Evolutionary conservation across 495 filamentous ascomycete species (phyloP).

Genomic region (Chaetomium cochliodes): DNA sequence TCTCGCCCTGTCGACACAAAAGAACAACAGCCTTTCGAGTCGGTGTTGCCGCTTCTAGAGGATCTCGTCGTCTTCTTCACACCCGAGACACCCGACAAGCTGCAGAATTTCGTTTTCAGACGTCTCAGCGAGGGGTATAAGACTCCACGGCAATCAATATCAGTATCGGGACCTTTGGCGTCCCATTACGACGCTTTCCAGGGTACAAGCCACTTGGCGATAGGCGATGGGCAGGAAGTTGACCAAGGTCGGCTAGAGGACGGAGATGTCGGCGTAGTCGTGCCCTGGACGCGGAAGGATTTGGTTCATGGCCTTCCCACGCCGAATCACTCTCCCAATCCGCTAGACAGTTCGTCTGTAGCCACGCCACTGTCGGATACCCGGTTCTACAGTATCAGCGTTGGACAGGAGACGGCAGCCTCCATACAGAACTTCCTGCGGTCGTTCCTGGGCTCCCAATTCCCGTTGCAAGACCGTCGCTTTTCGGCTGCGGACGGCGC

Average conservation of each 20-base stretch:
- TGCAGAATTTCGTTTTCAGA: slow-evolving; percentile 34
- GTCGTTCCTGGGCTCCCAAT: slow-evolving; percentile 39
- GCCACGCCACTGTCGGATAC: slow-evolving; percentile 22
- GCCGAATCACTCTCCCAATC: slow-evolving; percentile 25
- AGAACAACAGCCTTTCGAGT: slow-evolving; percentile 26
- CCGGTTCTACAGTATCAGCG: slow-evolving; percentile 40
- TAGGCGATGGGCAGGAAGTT: not conserved
- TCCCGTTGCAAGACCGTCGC: slow-evolving; percentile 23
- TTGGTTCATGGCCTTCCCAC: slow-evolving; percentile 23
- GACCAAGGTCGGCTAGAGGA: not conserved
- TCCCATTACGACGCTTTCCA: not conserved
- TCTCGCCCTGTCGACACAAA: not conserved
- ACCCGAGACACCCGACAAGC: slow-evolving; percentile 27
- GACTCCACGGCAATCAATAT: slow-evolving; percentile 35
- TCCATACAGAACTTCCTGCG: slow-evolving; percentile 46
- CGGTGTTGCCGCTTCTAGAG: slow-evolving; percentile 44
- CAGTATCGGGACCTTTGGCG: slow-evolving; percentile 19
- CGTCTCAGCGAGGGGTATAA: slow-evolving; percentile 18
- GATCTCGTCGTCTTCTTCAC: slow-evolving; percentile 46
- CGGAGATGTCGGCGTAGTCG: slow-evolving; percentile 15
- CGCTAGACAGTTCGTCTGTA: slow-evolving; percentile 15
- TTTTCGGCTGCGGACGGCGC: not conserved
- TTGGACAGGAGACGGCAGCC: slow-evolving; percentile 39
- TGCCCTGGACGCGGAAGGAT: slow-evolving; percentile 1
- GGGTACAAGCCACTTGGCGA: not conserved